Evolutionary conservation across 2,329 filamentous ascomycete genomes (phyloP), one percentile per base, ranked within the genome.

Genomic region (Blastomyces percursus): DNA sequence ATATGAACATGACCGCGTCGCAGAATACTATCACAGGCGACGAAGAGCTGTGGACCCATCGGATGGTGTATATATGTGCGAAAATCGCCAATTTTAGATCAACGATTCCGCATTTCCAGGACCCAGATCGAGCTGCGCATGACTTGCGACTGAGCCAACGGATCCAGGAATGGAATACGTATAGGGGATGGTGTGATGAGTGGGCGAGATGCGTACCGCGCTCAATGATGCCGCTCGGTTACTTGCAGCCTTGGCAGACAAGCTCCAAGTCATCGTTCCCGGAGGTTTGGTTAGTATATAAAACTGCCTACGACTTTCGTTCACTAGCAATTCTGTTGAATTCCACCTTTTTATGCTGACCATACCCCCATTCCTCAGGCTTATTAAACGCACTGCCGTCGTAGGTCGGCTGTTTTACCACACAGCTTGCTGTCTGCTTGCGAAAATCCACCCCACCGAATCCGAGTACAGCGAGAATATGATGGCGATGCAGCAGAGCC

Each of bases 391-490:
- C 62, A 83, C 89, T 3, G 89, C 90, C 2, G 86, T 94, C 40
- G 84, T 96, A 32, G 90, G 89, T 3, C 85, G 90, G 56, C 80
- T 96, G 9, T 91, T 96, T 73, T 96, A 95, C 71, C 92, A 96
- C 71, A 94, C 90, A 0, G 86, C 89, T 27, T 87, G 93, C 76
- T 88, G 89, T 66, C 77, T 96, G 42, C 82, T 96, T 5, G 85
- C 89, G 3, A 89, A 93, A 67, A 86, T 86, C 27, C 88, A 96
- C 71, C 92, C 92, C 0, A 81, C 86, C 46, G 79, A 83, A 12
- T 77, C 81, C 8, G 80, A 84, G 46, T 78, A 79, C 21, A 80
- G 81, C 2, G 79, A 84, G 3, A 87, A 91, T 64, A 90, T 93
- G 84, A 83, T 82, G 56, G 79, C 82, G 4, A 81, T 89, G 70